These are phyloP conservation scores for Scheffersomyces insectosa DNA, from an alignment of 1,139 yeast species.

Conservation along the genomic window DNA sequence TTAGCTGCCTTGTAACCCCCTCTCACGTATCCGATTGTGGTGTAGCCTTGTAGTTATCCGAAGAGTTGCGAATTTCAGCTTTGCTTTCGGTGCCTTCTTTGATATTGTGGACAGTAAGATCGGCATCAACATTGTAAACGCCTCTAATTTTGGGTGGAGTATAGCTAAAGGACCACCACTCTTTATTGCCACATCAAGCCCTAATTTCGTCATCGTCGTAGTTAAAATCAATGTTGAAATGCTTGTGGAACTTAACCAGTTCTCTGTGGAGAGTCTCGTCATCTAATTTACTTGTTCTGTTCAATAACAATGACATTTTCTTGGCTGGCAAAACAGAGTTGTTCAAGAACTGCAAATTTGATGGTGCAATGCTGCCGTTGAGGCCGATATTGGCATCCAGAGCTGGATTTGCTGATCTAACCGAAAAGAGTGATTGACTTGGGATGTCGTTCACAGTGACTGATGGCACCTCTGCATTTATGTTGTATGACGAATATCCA, in stretches of 20 bases:
- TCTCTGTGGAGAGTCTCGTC: conserved; percentile 2
- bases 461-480: not conserved
- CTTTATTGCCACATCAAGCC: too few relatives aligned
- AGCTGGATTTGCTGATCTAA: not conserved
- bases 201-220: not conserved
- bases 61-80: too few relatives aligned
- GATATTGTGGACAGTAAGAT: too few relatives aligned
- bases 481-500: conserved; percentile 2
- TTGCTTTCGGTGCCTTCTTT: too few relatives aligned
- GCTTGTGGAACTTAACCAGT: conserved; percentile 3
- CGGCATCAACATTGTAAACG: too few relatives aligned
- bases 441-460: too few relatives aligned
- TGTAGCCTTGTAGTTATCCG: too few relatives aligned
- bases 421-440: not conserved
- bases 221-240: conserved; percentile 3
- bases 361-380: conserved; percentile 3
- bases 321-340: not conserved
- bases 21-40: too few relatives aligned
- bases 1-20: too few relatives aligned
- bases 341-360: conserved; percentile 1
- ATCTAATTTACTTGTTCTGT: not conserved
- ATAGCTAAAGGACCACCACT: too few relatives aligned
- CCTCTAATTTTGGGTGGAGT: too few relatives aligned
- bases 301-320: not conserved
- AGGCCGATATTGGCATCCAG: not conserved